phyloP scores from a whole-genome alignment of 176 grass and related monocot species.

The Cenchrus purpureus region DNA sequence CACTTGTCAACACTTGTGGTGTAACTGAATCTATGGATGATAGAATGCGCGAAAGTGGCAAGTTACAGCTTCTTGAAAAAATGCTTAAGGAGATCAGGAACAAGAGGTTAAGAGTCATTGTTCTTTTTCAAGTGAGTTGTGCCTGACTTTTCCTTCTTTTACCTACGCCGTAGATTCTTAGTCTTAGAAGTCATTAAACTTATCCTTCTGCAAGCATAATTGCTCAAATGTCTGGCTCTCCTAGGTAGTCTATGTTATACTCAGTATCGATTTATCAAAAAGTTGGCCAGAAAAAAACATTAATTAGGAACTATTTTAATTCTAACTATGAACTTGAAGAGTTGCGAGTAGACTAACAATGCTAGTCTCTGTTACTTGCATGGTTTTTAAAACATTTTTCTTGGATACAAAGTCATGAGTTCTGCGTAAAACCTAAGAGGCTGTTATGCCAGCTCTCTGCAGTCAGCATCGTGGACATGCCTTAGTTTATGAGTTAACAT shows the following conservation, averaged over 20 bases:
- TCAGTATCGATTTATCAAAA: slow-evolving; percentile 23
- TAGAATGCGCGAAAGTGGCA: slow-evolving; percentile 64
- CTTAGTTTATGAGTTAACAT: slow-evolving; percentile 21
- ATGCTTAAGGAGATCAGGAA: slow-evolving; percentile 68
- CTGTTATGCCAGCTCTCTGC: neutral
- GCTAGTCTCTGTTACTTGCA: neutral
- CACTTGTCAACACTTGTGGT: slow-evolving; percentile 41
- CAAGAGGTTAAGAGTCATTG: slow-evolving; percentile 56
- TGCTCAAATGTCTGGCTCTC: neutral
- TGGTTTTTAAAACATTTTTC: neutral
- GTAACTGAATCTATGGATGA: slow-evolving; percentile 49
- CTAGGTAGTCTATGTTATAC: slow-evolving; percentile 4
- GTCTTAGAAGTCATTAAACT: slow-evolving; percentile 13
- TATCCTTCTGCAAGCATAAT: slow-evolving; percentile 12
- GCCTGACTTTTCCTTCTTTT: slow-evolving; percentile 9
- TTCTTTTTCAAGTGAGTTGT: slow-evolving; percentile 82
- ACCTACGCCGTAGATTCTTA: slow-evolving; percentile 18
- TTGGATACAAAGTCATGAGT: neutral
- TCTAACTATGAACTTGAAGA: slow-evolving; percentile 21
- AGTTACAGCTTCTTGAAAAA: slow-evolving; percentile 79
- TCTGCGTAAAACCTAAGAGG: slow-evolving; percentile 3
- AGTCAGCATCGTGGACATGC: neutral
- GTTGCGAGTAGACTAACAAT: neutral
- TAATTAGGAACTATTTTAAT: slow-evolving; percentile 7
- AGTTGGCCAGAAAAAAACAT: slow-evolving; percentile 22